A percentile compares a stretch with the other conserved stretches of the same genome.
These are phyloP conservation scores for Parathielavia appendiculata DNA, from an alignment of 495 filamentous ascomycete species.

Conservation along the genomic window DNA sequence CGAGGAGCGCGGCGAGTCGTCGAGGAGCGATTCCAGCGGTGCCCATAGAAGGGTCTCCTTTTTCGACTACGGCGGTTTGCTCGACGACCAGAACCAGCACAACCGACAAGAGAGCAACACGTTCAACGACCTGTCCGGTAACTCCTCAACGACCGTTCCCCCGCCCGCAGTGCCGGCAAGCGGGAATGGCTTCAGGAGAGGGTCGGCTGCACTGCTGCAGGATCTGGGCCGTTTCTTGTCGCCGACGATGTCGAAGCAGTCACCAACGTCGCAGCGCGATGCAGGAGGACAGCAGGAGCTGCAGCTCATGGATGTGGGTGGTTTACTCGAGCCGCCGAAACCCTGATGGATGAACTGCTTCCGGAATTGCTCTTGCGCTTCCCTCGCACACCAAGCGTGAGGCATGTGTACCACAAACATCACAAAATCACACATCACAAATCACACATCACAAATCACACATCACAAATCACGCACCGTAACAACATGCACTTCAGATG, in stretches of 20 bases:
- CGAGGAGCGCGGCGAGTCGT: slow-evolving; percentile 32
- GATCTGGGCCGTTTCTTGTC: slow-evolving; percentile 53
- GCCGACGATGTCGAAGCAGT: slow-evolving; percentile 25
- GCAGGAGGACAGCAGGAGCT: slow-evolving; percentile 15
- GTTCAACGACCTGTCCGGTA: slow-evolving; percentile 26
- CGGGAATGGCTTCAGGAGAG: slow-evolving; percentile 35
- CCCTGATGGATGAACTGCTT: background rate
- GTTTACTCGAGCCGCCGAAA: slow-evolving; percentile 36
- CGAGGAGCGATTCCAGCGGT: slow-evolving; percentile 32
- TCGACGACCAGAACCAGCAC: slow-evolving; percentile 40
- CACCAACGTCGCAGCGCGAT: background rate
- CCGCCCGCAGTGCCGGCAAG: slow-evolving; percentile 33
- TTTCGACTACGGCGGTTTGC: slow-evolving; percentile 65
- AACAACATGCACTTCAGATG: no score
- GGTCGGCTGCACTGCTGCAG: slow-evolving; percentile 52
- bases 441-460: no score
- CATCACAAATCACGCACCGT: no score
- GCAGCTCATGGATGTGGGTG: slow-evolving; percentile 53
- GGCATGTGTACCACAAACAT: background rate
- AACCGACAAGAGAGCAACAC: slow-evolving; percentile 33
- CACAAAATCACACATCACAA: no score
- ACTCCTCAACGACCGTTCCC: slow-evolving; percentile 29
- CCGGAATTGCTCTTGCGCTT: background rate
- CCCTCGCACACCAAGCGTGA: background rate
- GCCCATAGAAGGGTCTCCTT: slow-evolving; percentile 56